phyloP scores from a whole-genome alignment of 345 rosid species.

The Cardiospermum halicacabum region DNA sequence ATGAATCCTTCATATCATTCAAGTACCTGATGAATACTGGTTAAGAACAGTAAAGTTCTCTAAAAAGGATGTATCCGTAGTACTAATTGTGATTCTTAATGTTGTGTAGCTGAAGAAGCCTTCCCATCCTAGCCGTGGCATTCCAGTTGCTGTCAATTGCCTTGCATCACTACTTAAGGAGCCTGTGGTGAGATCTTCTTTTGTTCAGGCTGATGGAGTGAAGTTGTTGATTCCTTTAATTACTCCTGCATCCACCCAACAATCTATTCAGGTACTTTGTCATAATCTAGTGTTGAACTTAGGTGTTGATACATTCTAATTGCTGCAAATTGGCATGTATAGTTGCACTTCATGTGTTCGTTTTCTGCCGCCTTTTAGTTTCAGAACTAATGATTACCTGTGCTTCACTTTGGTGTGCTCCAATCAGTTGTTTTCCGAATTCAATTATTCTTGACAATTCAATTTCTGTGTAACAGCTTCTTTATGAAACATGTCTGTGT shows the following conservation, averaged over 20 bases:
- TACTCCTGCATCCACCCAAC: constrained; percentile 95
- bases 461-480: constrained; percentile 54
- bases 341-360: not conserved
- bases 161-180: constrained; percentile 77
- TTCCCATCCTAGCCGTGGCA: constrained; percentile 77
- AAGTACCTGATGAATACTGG: not conserved
- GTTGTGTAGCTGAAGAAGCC: constrained; percentile 74
- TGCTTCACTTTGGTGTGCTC: constrained; percentile 3
- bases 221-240: constrained; percentile 81
- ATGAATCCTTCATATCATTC: not conserved
- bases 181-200: constrained; percentile 83
- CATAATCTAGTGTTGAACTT: not conserved
- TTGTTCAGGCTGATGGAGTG: constrained; percentile 88
- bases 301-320: not conserved
- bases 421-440: not conserved
- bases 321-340: constrained; percentile 6
- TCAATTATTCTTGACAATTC: constrained; percentile 11
- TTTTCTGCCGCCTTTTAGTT: not conserved
- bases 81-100: constrained; percentile 14
- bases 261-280: constrained; percentile 76
- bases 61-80: not conserved
- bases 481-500: constrained; percentile 93
- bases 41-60: not conserved
- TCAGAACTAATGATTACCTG: constrained; percentile 1
- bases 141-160: constrained; percentile 73